Percentiles rank a stretch among this genome's conserved stretches.
Conservation (phyloP, 768 basidiomycete genomes). For the Sporobolomyces phaffii region DNA sequence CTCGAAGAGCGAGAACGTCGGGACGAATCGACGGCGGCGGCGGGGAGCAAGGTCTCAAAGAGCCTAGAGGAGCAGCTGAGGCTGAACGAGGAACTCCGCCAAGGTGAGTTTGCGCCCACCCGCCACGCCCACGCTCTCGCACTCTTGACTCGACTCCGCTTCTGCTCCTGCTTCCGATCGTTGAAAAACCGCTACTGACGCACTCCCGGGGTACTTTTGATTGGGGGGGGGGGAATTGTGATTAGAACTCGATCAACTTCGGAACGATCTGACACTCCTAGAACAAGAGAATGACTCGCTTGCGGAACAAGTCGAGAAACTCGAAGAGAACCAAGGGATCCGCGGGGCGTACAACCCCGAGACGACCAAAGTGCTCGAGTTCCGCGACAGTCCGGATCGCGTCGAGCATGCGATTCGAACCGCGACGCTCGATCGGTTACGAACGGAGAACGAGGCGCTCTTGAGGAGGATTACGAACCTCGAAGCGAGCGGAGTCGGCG, state of each 20-base stretch:
- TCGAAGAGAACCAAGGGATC: slow-evolving; percentile 39
- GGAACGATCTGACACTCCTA: slow-evolving; percentile 29
- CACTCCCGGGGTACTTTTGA: no score
- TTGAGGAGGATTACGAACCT: slow-evolving; percentile 54
- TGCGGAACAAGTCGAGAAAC: slow-evolving; percentile 36
- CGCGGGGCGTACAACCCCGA: slow-evolving; percentile 39
- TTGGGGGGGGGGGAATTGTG: no score
- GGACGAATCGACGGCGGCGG: neutral
- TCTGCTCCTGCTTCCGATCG: no score
- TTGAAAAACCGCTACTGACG: no score
- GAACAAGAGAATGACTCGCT: slow-evolving; percentile 37
- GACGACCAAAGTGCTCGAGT: slow-evolving; percentile 40
- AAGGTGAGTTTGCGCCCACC: slow-evolving; percentile 8
- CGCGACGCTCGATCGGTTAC: slow-evolving; percentile 67
- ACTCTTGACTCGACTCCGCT: no score
- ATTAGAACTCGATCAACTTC: slow-evolving; percentile 36
- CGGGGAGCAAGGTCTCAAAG: neutral
- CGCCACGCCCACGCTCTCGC: no score
- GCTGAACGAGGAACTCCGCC: slow-evolving; percentile 28
- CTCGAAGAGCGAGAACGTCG: slow-evolving; percentile 22
- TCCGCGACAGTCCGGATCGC: slow-evolving; percentile 69
- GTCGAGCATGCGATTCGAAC: slow-evolving; percentile 71
- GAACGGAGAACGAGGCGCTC: slow-evolving; percentile 75
- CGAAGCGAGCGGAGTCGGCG: slow-evolving; percentile 15
- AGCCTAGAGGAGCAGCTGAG: slow-evolving; percentile 27